Evolutionary conservation across 2,329 filamentous ascomycete species (phyloP).

Genomic region (Sporothrix protearum): DNA sequence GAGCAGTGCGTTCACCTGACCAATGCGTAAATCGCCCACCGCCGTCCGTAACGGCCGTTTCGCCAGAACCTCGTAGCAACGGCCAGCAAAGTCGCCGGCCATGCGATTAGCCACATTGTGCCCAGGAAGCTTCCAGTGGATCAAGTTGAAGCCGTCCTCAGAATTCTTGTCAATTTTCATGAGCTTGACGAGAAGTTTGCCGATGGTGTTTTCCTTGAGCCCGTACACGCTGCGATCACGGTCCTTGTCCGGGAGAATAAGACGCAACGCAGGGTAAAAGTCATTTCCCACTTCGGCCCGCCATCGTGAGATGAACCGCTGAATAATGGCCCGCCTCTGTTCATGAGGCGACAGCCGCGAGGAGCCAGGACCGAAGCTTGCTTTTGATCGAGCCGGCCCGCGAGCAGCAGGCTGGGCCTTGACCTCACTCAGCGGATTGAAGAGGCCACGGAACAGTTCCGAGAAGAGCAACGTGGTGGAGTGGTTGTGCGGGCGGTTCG

Average conservation of each 20-base stretch:
- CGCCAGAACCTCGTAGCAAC: constrained; percentile 81
- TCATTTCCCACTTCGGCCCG: constrained; percentile 83
- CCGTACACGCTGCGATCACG: constrained; percentile 89
- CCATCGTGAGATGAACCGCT: constrained; percentile 83
- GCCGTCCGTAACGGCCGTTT: constrained; percentile 74
- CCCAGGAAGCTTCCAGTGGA: constrained; percentile 90
- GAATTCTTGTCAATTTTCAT: constrained; percentile 90
- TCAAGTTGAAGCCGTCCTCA: constrained; percentile 77
- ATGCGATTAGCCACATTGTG: constrained; percentile 59
- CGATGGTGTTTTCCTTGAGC: constrained; percentile 87
- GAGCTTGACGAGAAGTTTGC: constrained; percentile 83
- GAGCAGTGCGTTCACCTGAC: constrained; percentile 81
- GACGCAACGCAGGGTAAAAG: constrained; percentile 85
- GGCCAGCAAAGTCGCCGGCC: constrained; percentile 87
- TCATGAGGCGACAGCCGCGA: constrained; percentile 68
- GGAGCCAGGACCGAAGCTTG: constrained; percentile 52
- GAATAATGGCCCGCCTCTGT: constrained; percentile 73
- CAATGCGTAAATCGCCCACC: constrained; percentile 76
- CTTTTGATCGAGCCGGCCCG: constrained; percentile 52
- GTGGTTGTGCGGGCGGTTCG: constrained; percentile 76
- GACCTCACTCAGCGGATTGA: constrained; percentile 75
- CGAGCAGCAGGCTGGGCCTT: constrained; percentile 67
- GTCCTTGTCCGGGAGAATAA: constrained; percentile 91
- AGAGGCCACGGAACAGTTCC: constrained; percentile 70
- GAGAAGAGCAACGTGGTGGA: constrained; percentile 78